A percentile compares a stretch with the other conserved stretches of the same genome.
phyloP scores from a whole-genome alignment of 192 early-diverging fungal species.

The Coemansia sp. region DNA sequence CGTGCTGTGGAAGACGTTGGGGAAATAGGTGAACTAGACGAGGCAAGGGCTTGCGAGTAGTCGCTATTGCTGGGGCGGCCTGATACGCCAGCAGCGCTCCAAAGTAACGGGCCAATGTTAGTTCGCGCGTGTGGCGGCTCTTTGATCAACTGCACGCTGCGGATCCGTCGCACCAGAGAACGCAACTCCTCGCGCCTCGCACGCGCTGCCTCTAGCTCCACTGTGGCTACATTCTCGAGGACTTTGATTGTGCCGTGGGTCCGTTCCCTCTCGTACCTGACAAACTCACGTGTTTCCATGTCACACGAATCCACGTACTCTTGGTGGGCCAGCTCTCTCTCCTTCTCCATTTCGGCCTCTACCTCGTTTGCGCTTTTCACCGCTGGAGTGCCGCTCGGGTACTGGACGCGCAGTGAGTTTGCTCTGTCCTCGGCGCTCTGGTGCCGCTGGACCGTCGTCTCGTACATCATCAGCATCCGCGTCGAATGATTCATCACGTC shows the following conservation, averaged over 20 bases:
- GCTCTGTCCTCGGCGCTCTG: conserved; percentile 27
- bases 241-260: conserved; percentile 38
- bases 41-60: neutral
- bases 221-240: conserved; percentile 33
- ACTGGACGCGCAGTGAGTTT: conserved; percentile 42
- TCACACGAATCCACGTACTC: conserved; percentile 51
- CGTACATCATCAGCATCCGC: conserved; percentile 44
- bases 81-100: conserved; percentile 18
- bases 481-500: conserved; percentile 48
- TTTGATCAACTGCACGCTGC: conserved; percentile 38
- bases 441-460: conserved; percentile 44
- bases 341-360: conserved; percentile 35
- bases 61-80: conserved; percentile 5
- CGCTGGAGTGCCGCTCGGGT: conserved; percentile 47
- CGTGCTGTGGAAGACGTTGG: conserved; percentile 5
- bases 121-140: conserved; percentile 48
- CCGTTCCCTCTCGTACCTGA: conserved; percentile 43
- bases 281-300: conserved; percentile 35
- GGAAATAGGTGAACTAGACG: conserved; percentile 13
- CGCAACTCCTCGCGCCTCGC: conserved; percentile 38
- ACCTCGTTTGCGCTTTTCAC: conserved; percentile 51
- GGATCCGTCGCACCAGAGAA: conserved; percentile 34
- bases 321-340: conserved; percentile 47
- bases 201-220: conserved; percentile 47
- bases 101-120: conserved; percentile 49